These are phyloP conservation scores for Tulasnella sp. DNA, from an alignment of 768 basidiomycete genomes.

Conservation along the genomic window DNA sequence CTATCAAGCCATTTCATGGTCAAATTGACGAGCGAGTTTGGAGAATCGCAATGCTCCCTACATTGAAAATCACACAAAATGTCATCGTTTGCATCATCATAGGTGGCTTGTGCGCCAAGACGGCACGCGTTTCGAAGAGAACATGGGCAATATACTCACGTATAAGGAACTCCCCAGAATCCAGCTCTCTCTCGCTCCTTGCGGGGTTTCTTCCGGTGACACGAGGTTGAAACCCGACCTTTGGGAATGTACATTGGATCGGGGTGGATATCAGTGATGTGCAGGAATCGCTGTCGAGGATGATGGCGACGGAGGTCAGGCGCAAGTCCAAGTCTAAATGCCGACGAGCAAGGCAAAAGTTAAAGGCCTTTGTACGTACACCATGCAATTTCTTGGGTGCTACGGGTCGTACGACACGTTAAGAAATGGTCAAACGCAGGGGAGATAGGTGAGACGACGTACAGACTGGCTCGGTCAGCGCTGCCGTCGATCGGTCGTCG, in stretches of 20 bases:
- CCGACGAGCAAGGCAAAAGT: background rate
- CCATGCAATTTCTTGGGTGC: slow-evolving; percentile 29
- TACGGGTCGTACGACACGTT: slow-evolving; percentile 9
- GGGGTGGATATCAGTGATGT: slow-evolving; percentile 85
- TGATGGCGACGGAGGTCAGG: slow-evolving; percentile 49
- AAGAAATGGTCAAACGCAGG: background rate
- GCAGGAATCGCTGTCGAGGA: slow-evolving; percentile 59
- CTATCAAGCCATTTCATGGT: slow-evolving; percentile 80
- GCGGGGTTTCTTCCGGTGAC: slow-evolving; percentile 64
- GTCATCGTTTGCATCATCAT: background rate
- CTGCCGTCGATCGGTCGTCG: background rate
- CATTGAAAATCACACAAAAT: background rate
- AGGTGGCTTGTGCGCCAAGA: slow-evolving; percentile 2
- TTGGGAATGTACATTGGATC: slow-evolving; percentile 64
- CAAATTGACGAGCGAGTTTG: slow-evolving; percentile 73
- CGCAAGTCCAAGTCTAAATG: background rate
- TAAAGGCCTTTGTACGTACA: background rate
- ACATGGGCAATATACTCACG: slow-evolving; percentile 53
- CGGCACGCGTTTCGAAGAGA: background rate
- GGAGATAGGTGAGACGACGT: background rate
- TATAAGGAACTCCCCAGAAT: slow-evolving; percentile 68
- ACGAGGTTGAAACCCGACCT: slow-evolving; percentile 62
- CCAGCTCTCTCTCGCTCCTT: slow-evolving; percentile 57
- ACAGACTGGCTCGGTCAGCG: background rate
- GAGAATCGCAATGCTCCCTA: slow-evolving; percentile 77